phyloP scores from a whole-genome alignment of 768 basidiomycete genomes.

The Kwoniella dendrophila region DNA sequence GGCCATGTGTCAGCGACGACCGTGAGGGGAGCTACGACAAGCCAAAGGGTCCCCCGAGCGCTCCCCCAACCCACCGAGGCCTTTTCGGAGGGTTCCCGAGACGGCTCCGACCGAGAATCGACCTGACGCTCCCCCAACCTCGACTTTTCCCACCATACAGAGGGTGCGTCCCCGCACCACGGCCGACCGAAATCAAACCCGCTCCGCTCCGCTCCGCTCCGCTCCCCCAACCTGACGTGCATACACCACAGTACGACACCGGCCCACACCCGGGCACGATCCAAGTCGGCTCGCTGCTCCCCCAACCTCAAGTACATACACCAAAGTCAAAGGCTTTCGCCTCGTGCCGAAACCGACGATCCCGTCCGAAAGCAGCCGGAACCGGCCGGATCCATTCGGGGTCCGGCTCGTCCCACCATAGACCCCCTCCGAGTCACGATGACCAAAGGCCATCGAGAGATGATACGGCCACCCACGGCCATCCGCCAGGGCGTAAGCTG shows the following conservation, averaged over 20 bases:
- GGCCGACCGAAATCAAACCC: background rate
- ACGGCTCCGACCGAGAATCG: background rate
- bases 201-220: too few species aligned
- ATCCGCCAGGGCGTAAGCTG: background rate
- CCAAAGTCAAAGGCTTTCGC: background rate
- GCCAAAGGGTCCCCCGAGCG: background rate
- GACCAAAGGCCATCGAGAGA: too few species aligned
- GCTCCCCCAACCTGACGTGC: background rate
- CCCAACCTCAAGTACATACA: background rate
- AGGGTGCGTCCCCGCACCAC: background rate
- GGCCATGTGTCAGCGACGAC: background rate
- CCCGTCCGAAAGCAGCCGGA: background rate
- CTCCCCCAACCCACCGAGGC: background rate
- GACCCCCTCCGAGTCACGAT: too few species aligned
- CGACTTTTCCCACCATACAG: background rate
- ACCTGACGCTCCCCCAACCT: constrained; percentile 7
- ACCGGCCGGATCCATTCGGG: background rate
- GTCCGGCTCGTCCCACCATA: background rate
- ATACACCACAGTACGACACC: background rate
- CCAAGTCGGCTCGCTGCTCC: background rate
- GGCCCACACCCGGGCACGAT: background rate
- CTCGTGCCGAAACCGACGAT: background rate
- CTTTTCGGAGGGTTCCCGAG: background rate
- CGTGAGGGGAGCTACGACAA: background rate
- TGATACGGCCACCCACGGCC: too few species aligned